Conservation (phyloP, 2,329 filamentous ascomycete genomes). For the Grosmannia penicillata region DNA sequence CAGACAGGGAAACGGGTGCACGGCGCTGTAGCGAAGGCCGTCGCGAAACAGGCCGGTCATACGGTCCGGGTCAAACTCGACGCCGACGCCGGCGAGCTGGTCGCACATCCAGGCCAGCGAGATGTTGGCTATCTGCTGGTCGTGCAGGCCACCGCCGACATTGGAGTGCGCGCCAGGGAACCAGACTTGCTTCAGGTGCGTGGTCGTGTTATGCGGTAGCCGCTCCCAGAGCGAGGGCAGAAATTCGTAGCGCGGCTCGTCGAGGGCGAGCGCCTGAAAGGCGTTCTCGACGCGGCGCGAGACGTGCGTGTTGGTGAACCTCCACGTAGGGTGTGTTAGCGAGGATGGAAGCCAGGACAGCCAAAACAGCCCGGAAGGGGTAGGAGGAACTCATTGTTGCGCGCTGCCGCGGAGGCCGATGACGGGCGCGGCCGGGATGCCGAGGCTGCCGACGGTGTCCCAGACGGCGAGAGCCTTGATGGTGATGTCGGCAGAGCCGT, state of each 20-base stretch:
- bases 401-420: slow-evolving; percentile 22
- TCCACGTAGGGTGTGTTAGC: slow-evolving; percentile 2
- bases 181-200: slow-evolving; percentile 25
- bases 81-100: slow-evolving; percentile 17
- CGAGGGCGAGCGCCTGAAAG: slow-evolving; percentile 34
- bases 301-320: slow-evolving; percentile 28
- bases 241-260: slow-evolving; percentile 29
- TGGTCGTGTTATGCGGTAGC: slow-evolving; percentile 13
- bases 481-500: slow-evolving; percentile 19
- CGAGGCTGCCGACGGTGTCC: slow-evolving; percentile 32
- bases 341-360: background rate
- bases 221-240: slow-evolving; percentile 27
- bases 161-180: slow-evolving; percentile 50
- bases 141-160: slow-evolving; percentile 43
- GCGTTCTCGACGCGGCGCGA: slow-evolving; percentile 27
- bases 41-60: slow-evolving; percentile 14
- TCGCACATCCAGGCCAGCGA: slow-evolving; percentile 21
- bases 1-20: slow-evolving; percentile 18
- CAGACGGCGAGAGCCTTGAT: slow-evolving; percentile 33
- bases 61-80: slow-evolving; percentile 16
- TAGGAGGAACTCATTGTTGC: slow-evolving; percentile 15
- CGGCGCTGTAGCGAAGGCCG: slow-evolving; percentile 17
- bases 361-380: background rate
- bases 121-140: slow-evolving; percentile 19
- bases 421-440: slow-evolving; percentile 25